Base-by-base conservation (phyloP, 2,329 filamentous ascomycete genomes). In the Fusarium ambrosium region DNA sequence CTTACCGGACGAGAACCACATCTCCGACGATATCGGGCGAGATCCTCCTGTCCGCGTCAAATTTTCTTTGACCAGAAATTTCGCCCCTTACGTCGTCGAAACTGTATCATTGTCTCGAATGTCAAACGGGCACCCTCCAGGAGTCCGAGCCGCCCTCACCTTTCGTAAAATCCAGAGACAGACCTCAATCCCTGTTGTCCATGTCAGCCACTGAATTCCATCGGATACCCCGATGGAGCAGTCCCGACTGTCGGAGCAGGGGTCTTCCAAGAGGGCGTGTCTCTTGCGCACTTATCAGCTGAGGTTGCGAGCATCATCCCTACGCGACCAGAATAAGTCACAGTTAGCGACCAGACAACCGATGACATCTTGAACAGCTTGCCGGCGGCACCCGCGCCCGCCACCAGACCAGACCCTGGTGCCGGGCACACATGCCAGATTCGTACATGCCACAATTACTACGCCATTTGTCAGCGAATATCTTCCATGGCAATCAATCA, bases 181-280 rank as follows among this genome's bases (percentile, higher is more conserved):
- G 36, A 41, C 37, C 65, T 71, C 70, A 63, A 72, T 76, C 72
- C 70, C 63, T 74, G 74, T 43, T 55, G 63, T 34, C 51, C 64
- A 63, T 66, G 68, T 73, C 65, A 72, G 71, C 69, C 68, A 76
- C 66, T 45, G 58, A 70, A 66, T 70, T 64, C 34, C 45, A 66
- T 62, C 77, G 77, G 77, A 68, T 77, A 72, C 67, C 77, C 77
- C 32, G 75, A 79, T 77, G 68, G 73, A 78, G 77, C 62, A 79
- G 68, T 78, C 66, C 77, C 77, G 77, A 77, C 65, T 10, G 20
- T 62, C 48, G 53, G 64, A 60, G 69, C 75, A 79, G 70, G 77
- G 77, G 64, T 78, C 73, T 64, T 37, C 71, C 53, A 78, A 65
- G 73, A 73, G 76, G 69, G 70, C 68, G 66, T 75, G 62, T 62